Percentiles rank a stretch among this genome's conserved stretches.
These are phyloP conservation scores for Penicillium sp. DNA, from an alignment of 2,329 filamentous ascomycete species.

Conservation along the genomic window DNA sequence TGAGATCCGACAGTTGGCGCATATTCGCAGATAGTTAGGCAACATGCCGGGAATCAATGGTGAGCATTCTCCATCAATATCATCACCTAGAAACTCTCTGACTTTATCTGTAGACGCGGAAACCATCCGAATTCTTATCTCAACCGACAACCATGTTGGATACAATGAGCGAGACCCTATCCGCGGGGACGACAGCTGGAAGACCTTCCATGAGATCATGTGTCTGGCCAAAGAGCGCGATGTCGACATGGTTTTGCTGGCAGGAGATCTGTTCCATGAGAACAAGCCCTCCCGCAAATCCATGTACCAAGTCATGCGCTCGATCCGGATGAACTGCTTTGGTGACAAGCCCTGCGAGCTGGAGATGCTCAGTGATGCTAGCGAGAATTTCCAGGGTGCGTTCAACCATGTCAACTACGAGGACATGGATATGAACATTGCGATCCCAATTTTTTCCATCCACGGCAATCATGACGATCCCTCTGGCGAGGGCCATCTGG, in stretches of 20 bases:
- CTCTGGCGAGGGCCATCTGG: constrained; percentile 88
- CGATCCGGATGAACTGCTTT: constrained; percentile 84
- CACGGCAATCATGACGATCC: constrained; percentile 98
- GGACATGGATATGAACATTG: constrained; percentile 92
- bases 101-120: constrained; percentile 52
- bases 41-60: constrained; percentile 28
- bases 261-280: constrained; percentile 93
- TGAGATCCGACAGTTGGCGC: constrained; percentile 3
- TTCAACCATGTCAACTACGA: constrained; percentile 98
- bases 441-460: constrained; percentile 96
- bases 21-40: neutral
- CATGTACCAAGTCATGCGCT: constrained; percentile 96
- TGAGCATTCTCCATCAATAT: constrained; percentile 11
- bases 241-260: constrained; percentile 96
- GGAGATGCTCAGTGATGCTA: constrained; percentile 89
- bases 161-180: constrained; percentile 90
- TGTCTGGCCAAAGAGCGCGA: constrained; percentile 77
- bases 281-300: constrained; percentile 95
- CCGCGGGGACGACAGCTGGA: constrained; percentile 96
- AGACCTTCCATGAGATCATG: constrained; percentile 93
- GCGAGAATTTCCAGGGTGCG: constrained; percentile 80
- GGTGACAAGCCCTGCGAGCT: constrained; percentile 94
- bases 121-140: constrained; percentile 88
- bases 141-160: constrained; percentile 96
- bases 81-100: neutral